Percentiles rank a stretch among this genome's conserved stretches.
phyloP scores from a whole-genome alignment of 345 rosid species.

The Eucalyptus erythrocorys region DNA sequence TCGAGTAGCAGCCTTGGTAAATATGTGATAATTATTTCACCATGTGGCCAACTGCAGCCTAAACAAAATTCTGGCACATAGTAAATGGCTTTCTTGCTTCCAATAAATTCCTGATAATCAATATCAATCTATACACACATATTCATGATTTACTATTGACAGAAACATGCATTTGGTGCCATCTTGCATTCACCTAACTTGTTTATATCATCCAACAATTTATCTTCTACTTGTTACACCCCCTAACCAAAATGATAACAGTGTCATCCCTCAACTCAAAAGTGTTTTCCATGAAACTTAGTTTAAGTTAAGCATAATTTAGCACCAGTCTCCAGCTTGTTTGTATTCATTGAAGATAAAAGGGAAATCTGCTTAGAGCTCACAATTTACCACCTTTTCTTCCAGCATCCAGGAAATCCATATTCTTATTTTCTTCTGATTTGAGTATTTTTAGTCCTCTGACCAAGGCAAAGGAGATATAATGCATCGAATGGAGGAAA shows the following conservation, averaged over 20 bases:
- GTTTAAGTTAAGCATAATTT: background rate
- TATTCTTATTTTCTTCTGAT: background rate
- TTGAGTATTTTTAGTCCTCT: background rate
- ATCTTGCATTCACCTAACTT: background rate
- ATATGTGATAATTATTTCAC: background rate
- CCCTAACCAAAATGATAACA: background rate
- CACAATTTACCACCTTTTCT: background rate
- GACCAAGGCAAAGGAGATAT: background rate
- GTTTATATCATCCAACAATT: background rate
- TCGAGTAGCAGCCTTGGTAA: background rate
- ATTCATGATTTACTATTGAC: background rate
- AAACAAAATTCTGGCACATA: background rate
- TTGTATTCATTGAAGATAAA: background rate
- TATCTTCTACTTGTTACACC: background rate
- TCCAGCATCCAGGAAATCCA: background rate
- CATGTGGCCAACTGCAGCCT: background rate
- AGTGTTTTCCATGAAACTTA: background rate
- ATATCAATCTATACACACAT: background rate
- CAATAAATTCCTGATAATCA: background rate
- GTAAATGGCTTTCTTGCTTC: background rate
- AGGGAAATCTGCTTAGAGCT: background rate
- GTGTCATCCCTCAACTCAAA: background rate
- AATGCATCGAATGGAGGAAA: background rate
- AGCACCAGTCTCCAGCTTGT: background rate
- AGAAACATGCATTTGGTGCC: background rate